Conservation (phyloP, 768 basidiomycete species). For the Xerocomellus chrysenteron region DNA sequence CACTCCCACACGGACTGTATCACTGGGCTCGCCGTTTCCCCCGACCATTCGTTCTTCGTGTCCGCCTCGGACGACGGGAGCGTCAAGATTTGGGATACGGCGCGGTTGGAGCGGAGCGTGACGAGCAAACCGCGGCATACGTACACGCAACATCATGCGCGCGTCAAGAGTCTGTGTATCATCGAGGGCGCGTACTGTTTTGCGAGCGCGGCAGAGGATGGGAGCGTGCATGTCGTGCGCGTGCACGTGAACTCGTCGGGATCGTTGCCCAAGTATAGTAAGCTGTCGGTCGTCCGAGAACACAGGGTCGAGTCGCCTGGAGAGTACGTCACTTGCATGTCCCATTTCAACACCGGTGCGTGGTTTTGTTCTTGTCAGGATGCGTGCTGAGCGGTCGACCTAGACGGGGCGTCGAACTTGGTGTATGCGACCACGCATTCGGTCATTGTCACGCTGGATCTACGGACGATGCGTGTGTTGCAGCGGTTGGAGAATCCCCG, state of each 20-base stretch:
- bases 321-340: constrained; percentile 83
- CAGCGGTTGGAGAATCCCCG: constrained; percentile 82
- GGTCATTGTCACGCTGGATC: constrained; percentile 69
- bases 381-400: constrained; percentile 3
- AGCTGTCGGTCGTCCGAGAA: constrained; percentile 78
- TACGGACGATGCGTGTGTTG: constrained; percentile 78
- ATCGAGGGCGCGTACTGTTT: constrained; percentile 89
- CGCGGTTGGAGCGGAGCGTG: constrained; percentile 90
- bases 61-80: constrained; percentile 94
- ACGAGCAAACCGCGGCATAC: constrained; percentile 80
- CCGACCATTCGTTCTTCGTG: constrained; percentile 93
- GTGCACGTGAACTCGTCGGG: constrained; percentile 71
- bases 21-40: constrained; percentile 81
- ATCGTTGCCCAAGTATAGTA: constrained; percentile 78
- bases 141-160: constrained; percentile 70
- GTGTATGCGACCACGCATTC: constrained; percentile 86
- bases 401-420: constrained; percentile 77
- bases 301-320: constrained; percentile 69
- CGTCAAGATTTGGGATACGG: constrained; percentile 90
- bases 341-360: constrained; percentile 75
- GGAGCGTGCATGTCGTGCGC: constrained; percentile 79
- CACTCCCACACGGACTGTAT: constrained; percentile 79
- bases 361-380: not conserved
- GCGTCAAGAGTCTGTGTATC: constrained; percentile 68
- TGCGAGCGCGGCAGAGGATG: constrained; percentile 82